phyloP scores from a whole-genome alignment of 176 grass and related monocot species.

The Hordeum marinum region DNA sequence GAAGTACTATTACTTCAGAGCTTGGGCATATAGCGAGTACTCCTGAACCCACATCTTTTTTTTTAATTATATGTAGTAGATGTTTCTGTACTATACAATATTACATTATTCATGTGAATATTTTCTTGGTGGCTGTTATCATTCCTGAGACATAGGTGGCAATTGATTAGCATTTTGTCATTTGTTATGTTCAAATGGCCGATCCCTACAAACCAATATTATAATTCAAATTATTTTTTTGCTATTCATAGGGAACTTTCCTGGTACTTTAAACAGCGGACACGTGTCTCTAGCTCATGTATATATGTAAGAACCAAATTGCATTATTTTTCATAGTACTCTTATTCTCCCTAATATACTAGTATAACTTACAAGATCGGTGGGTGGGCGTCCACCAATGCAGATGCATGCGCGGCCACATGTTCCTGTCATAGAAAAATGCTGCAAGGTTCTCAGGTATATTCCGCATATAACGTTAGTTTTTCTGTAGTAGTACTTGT shows the following conservation, averaged over 20 bases:
- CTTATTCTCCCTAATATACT: background rate
- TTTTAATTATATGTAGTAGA: background rate
- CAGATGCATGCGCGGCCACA: constrained; percentile 11
- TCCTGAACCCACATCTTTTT: background rate
- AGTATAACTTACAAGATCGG: background rate
- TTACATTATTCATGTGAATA: background rate
- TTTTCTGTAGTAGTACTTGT: background rate
- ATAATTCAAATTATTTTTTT: background rate
- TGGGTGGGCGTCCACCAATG: constrained; percentile 23
- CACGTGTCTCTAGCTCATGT: background rate
- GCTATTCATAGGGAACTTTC: background rate
- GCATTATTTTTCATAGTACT: background rate
- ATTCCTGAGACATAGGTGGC: background rate
- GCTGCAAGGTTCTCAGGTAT: constrained; percentile 16
- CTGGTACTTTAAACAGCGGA: background rate
- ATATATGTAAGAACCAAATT: background rate
- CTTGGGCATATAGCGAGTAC: background rate
- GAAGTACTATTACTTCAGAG: background rate
- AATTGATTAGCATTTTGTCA: background rate
- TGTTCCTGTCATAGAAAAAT: constrained; percentile 16
- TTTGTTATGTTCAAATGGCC: background rate
- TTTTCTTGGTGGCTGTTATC: background rate
- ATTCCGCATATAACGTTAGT: background rate
- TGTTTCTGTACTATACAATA: background rate
- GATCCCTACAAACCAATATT: background rate